Base-by-base conservation (phyloP, 1,139 yeast species). In the Lodderomyces margitis region DNA sequence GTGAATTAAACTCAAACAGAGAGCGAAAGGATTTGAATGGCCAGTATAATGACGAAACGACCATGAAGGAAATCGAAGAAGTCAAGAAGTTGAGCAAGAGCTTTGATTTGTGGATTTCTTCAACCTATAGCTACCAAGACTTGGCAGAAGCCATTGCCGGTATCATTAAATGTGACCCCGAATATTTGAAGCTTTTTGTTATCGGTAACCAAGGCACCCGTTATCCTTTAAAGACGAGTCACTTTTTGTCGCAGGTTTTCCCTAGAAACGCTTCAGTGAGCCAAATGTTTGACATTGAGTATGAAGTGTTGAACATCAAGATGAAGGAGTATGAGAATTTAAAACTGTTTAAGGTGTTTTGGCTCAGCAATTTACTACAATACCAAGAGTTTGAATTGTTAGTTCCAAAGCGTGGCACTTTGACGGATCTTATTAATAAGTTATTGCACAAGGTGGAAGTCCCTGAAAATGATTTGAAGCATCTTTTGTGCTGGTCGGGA, bases 321-420 rank as follows among this genome's bases (percentile, higher is more conserved):
- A 66, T 92, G 46, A 74, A 69, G 30, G 95, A 89, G 48, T 76
- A 84, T 53, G 98, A 94, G 60, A 80, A 77, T 49, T 78, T 88
- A 80, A 78, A 80, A 47, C 63, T 79, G 7, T 64, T 91, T 31
- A 78, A 75, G 45, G 68, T 85, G 21, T 71, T 70, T 46, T 85
- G 91, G 89, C 62, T 84, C 21, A 75, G 76, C 2, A 74, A 74
- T 40, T 74, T 83, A 36, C 70, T 81, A 43, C 83, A 81, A 51
- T 86, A 75, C 51, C 91, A 83, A 47, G 72, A 74, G 36, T 78
- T 75, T 54, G 95, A 87, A 43, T 73, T 89, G 40, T 72, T 85
- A 49, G 78, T 89, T 16, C 81, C 91, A 3, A 78, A 73, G 49
- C 69, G 74, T 24, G 81, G 83, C 14, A 73, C 80, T 0, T 74